Conservation (phyloP, 2,329 filamentous ascomycete genomes). For the Orbilia oligospora region DNA sequence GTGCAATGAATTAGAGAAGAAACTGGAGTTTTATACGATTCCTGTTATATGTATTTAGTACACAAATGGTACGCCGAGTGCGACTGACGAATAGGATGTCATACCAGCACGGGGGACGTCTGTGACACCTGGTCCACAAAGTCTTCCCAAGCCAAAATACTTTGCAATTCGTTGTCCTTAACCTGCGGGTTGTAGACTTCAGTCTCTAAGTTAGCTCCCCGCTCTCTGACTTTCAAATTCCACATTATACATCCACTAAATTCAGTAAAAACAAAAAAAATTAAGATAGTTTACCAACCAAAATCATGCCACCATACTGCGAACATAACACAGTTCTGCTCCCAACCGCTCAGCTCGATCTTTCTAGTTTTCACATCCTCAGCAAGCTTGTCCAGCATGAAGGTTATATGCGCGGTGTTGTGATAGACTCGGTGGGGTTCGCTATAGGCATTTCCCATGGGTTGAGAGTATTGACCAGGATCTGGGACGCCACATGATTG, state of each 20-base stretch:
- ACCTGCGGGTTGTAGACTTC: slow-evolving; percentile 44
- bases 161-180: slow-evolving; percentile 50
- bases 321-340: slow-evolving; percentile 38
- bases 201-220: not conserved
- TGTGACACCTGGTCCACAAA: slow-evolving; percentile 48
- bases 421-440: slow-evolving; percentile 39
- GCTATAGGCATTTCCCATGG: slow-evolving; percentile 41
- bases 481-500: slow-evolving; percentile 40
- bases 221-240: not conserved
- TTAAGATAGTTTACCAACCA: slow-evolving; percentile 22
- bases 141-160: slow-evolving; percentile 46
- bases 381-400: slow-evolving; percentile 49
- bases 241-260: not conserved
- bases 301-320: slow-evolving; percentile 60
- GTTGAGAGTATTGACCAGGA: slow-evolving; percentile 19
- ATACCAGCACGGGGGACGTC: slow-evolving; percentile 31
- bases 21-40: slow-evolving; percentile 42
- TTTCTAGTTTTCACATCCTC: slow-evolving; percentile 16
- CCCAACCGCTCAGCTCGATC: slow-evolving; percentile 36
- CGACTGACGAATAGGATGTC: slow-evolving; percentile 8
- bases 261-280: not conserved
- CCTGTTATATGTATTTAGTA: slow-evolving; percentile 21
- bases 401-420: slow-evolving; percentile 49
- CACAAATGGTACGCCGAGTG: not conserved
- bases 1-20: slow-evolving; percentile 45